Evolutionary conservation across 2,329 filamentous ascomycete species (phyloP).

Genomic region (Pestalotiopsis sp.): DNA sequence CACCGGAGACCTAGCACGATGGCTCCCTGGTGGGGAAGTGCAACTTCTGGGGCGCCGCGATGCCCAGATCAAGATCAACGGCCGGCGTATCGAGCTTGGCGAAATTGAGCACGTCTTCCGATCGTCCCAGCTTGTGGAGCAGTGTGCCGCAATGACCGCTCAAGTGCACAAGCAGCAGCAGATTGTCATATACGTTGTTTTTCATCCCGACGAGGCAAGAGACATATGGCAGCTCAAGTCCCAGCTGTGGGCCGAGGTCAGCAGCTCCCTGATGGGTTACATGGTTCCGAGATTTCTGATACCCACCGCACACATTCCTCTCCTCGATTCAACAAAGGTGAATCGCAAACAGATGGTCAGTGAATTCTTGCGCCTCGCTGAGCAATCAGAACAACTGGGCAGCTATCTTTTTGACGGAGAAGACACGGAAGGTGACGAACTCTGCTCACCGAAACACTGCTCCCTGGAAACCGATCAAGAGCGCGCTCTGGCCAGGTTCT

Average conservation of each 20-base stretch:
- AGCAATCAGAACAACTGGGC: too few species aligned
- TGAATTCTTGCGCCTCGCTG: too few species aligned
- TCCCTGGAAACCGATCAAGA: neutral
- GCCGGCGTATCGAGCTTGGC: conserved; percentile 48
- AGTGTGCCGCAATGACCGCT: neutral
- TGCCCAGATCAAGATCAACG: conserved; percentile 51
- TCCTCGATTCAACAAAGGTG: too few species aligned
- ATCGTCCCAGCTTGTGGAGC: neutral
- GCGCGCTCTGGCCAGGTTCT: neutral
- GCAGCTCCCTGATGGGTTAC: neutral
- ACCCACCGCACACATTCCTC: too few species aligned
- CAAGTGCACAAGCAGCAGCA: neutral
- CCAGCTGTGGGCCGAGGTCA: neutral
- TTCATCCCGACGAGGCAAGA: neutral
- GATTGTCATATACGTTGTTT: neutral
- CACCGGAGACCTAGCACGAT: conserved; percentile 22
- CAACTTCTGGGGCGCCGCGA: conserved; percentile 47
- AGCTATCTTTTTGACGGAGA: too few species aligned
- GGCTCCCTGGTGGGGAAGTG: conserved; percentile 41
- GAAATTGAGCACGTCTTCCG: conserved; percentile 41
- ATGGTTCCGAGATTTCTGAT: too few species aligned
- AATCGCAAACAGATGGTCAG: too few species aligned
- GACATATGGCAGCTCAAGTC: neutral
- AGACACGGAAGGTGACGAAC: too few species aligned
- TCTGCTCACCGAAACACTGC: too few species aligned